Base-by-base conservation (phyloP, 495 filamentous ascomycete genomes). In the Trichoderma virens region DNA sequence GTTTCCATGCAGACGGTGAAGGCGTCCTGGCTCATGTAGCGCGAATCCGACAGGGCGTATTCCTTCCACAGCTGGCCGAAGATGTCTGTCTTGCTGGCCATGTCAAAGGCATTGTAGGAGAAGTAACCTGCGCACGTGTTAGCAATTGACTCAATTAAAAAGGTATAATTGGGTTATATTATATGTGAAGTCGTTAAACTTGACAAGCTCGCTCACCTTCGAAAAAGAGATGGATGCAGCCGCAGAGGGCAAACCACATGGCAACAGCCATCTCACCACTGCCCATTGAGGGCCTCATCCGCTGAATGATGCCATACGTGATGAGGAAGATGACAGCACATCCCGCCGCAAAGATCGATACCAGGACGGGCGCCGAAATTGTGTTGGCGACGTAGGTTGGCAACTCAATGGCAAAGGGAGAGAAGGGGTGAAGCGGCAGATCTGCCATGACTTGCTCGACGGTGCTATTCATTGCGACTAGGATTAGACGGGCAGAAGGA, bases 21-120 rank as follows among this genome's bases (percentile, higher is more conserved):
- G 7, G 76, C 63, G 68, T 87, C 79, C 8, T 75, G 71, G 0
- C 78, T 79, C 64, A 86, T 71, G 65, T 87, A 87, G 20, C 84
- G 77, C 27, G 81, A 84, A 67, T 87, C 84, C 0, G 81, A 82
- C 23, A 80, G 69, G 6, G 83, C 74, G 72, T 86, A 87, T 68
- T 86, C 84, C 65, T 85, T 87, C 84, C 84, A 87, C 28, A 86
- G 70, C 71, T 87, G 82, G 0, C 79, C 84, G 59, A 85, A 80
- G n/a, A 85, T 59, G 61, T 78, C 75, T 64, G 72, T 72, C 63
- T 67, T 73, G 41, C 70, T 67, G 32, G 73, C 78, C 71, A 86
- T 79, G 61, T 66, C 65, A 18, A 68, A 67, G 64, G 74, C 73
- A 67, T 83, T 80, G 51, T 70, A 68, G 18, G 74, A 80, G 67